phyloP scores from a whole-genome alignment of 805 yeast genomes.

The Cyberlindnera americana region DNA sequence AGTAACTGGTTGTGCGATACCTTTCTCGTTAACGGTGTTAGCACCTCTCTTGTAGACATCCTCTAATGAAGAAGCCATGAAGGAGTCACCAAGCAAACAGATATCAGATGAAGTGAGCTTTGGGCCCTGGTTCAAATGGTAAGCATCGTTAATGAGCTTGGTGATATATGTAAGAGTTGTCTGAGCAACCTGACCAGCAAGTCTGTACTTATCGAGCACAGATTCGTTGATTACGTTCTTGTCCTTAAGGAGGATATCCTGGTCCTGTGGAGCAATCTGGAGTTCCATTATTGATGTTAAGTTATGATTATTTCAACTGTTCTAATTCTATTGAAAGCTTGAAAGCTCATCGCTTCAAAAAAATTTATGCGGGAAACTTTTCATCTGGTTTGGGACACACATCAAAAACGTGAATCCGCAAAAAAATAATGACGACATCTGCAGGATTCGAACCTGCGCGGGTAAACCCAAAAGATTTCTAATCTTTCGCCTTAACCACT shows the following conservation, averaged over 20 bases:
- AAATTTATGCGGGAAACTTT: conserved; percentile 11
- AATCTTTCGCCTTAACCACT: conserved; percentile 67
- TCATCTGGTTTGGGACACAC: conserved; percentile 11
- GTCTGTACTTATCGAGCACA: conserved; percentile 76
- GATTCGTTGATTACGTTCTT: conserved; percentile 62
- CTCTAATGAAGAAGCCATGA: conserved; percentile 55
- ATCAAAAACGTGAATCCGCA: background rate
- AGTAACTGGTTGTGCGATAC: conserved; percentile 88
- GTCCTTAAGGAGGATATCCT: conserved; percentile 65
- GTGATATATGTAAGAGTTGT: conserved; percentile 68
- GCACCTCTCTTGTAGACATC: conserved; percentile 51
- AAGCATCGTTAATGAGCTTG: conserved; percentile 65
- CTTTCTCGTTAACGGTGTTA: conserved; percentile 72
- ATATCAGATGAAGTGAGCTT: conserved; percentile 56
- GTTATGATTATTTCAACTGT: background rate
- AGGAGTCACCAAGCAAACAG: conserved; percentile 79
- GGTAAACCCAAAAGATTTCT: conserved; percentile 58
- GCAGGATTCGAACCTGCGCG: conserved; percentile 73
- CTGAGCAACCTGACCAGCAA: conserved; percentile 87
- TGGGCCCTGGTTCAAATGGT: conserved; percentile 50
- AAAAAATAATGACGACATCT: conserved; percentile 52
- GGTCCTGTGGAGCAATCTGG: conserved; percentile 72
- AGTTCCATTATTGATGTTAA: conserved; percentile 50
- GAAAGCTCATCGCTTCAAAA: conserved; percentile 13
- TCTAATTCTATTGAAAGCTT: background rate